Percentiles rank a stretch among this genome's conserved stretches.
Conservation (phyloP, 1,284 basidiomycete genomes). For the Papiliotrema fonsecae region DNA sequence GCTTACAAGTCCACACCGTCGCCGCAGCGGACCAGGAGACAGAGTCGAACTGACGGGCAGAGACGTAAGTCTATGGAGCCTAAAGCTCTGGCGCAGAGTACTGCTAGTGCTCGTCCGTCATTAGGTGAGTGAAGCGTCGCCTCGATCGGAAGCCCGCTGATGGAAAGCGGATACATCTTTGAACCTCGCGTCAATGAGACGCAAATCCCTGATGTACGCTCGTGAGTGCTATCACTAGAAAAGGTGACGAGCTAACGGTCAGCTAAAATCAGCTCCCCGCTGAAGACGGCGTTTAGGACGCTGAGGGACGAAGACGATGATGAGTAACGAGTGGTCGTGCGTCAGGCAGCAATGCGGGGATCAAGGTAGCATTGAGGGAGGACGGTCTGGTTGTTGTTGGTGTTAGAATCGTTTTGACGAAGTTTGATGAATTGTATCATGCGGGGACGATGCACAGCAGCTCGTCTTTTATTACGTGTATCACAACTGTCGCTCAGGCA, state of each 20-base stretch:
- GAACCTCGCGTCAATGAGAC: conserved; percentile 25
- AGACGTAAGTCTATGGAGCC: conserved; percentile 60
- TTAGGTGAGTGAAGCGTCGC: background rate
- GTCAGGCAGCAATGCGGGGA: too few relatives aligned
- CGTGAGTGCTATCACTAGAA: conserved; percentile 25
- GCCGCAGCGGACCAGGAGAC: background rate
- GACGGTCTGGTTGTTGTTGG: too few relatives aligned
- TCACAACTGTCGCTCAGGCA: too few relatives aligned
- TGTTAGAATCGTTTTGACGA: too few relatives aligned
- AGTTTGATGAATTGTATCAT: too few relatives aligned
- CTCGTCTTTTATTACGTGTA: too few relatives aligned
- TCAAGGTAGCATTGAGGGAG: too few relatives aligned
- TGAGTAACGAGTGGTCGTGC: too few relatives aligned
- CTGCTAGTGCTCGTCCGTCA: background rate
- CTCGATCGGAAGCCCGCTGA: background rate
- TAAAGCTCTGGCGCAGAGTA: conserved; percentile 14
- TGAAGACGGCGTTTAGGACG: conserved; percentile 28
- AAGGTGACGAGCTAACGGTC: conserved; percentile 2
- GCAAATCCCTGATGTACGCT: conserved; percentile 35
- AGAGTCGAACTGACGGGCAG: conserved; percentile 35
- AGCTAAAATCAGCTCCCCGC: conserved; percentile 41
- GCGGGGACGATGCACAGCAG: too few relatives aligned
- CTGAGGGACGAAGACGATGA: conserved; percentile 1
- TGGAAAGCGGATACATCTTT: conserved; percentile 8
- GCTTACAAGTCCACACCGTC: background rate